Evolutionary conservation across 257 asterid genomes (phyloP), one percentile per base, ranked within the genome.

Genomic region (Solanum etuberosum): DNA sequence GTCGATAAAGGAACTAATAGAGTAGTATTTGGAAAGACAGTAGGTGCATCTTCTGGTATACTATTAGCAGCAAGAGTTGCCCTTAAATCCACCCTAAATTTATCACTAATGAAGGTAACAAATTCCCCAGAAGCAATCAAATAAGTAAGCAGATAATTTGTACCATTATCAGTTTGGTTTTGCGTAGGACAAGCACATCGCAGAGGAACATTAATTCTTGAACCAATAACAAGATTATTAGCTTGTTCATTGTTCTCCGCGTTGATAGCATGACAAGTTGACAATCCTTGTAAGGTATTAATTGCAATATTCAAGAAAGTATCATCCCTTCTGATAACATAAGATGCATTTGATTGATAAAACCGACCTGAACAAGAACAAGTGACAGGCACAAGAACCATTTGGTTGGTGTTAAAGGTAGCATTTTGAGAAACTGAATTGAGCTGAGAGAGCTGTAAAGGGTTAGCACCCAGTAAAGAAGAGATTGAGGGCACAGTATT

Each of bases 151-250:
- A 97, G 29, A 61, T 85, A 95, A 59, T 92, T 97, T 11, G 90
- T 92, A 6, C 96, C 94, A 15, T 63, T 85, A 16, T 89, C 87
- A 5, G 40, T 86, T 63, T 97, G 98, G 25, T 83, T 90, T 76
- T 68, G 89, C 8, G 98, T 97, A 0, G 98, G 98, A 73, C 99
- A 97, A 57, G 98, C 98, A 48, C 98, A 97, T 87, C 99, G 90
- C 35, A 94, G 83, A 31, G 99, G 99, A 67, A 97, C 94, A 13
- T 76, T 87, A 57, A 97, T 21, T 73, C 92, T 85, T 1, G 84
- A 65, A 14, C 98, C 96, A 10, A 27, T 0, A 8, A 1, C 0
- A 80, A 95, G 67, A 1, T 21, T 8, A 21, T 0, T 14, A 4
- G 87, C 23, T 37, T 18, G 78, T 1, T 57, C 38, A 0, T 25